These are phyloP conservation scores for Capronia americana DNA, from an alignment of 2,329 filamentous ascomycete species.

Conservation along the genomic window DNA sequence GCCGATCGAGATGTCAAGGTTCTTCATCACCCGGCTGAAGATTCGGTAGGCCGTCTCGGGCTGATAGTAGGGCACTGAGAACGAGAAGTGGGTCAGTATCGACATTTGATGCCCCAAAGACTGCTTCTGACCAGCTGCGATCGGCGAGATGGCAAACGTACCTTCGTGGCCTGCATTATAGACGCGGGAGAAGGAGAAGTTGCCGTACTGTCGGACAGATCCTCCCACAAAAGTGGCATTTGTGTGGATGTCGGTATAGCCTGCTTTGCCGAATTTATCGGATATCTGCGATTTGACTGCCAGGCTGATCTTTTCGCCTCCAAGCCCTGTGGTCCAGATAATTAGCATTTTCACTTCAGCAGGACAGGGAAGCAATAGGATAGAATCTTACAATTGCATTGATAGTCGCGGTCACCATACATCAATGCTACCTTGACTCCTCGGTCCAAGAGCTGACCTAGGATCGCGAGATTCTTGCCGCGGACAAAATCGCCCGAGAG, in stretches of 20 bases:
- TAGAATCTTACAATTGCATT: slow-evolving; percentile 2
- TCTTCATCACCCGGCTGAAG: slow-evolving; percentile 59
- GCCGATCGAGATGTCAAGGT: slow-evolving; percentile 63
- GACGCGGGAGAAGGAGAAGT: slow-evolving; percentile 58
- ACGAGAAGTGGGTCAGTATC: neutral
- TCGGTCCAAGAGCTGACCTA: slow-evolving; percentile 57
- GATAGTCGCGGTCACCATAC: slow-evolving; percentile 61
- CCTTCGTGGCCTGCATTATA: slow-evolving; percentile 45
- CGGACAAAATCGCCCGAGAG: slow-evolving; percentile 43
- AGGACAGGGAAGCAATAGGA: neutral
- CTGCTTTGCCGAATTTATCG: slow-evolving; percentile 56
- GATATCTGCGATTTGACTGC: slow-evolving; percentile 55
- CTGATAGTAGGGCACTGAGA: slow-evolving; percentile 59
- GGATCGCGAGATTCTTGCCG: slow-evolving; percentile 42
- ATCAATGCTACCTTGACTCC: slow-evolving; percentile 60
- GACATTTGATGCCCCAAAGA: neutral
- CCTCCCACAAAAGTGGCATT: slow-evolving; percentile 55
- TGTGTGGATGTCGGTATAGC: slow-evolving; percentile 55
- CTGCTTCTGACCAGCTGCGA: too few species aligned
- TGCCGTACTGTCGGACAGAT: slow-evolving; percentile 50
- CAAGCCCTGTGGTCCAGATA: slow-evolving; percentile 50
- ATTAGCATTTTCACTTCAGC: neutral
- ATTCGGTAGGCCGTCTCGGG: slow-evolving; percentile 62
- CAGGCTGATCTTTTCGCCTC: slow-evolving; percentile 60
- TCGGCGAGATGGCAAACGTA: slow-evolving; percentile 4